phyloP scores from a whole-genome alignment of 2,329 filamentous ascomycete species.

The Chrysoporthe deuterocubensis region DNA sequence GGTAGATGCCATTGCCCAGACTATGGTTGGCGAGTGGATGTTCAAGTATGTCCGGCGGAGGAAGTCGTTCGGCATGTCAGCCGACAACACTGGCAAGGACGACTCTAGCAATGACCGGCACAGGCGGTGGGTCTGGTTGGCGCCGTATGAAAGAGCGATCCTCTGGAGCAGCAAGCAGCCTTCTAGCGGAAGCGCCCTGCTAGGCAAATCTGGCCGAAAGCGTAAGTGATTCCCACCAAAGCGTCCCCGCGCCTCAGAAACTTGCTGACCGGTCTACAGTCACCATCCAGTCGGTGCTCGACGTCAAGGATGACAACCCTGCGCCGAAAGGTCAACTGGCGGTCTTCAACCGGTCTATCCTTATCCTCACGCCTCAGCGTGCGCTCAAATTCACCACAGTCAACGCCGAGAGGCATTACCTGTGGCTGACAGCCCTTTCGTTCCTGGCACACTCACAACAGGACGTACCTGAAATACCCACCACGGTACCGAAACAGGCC shows the following conservation, averaged over 20 bases:
- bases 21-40: constrained; percentile 99
- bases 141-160: constrained; percentile 92
- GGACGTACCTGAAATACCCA: constrained; percentile 71
- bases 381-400: constrained; percentile 93
- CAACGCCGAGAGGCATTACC: constrained; percentile 82
- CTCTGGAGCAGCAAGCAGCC: constrained; percentile 99
- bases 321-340: constrained; percentile 69
- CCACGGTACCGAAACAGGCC: constrained; percentile 55
- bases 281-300: constrained; percentile 91
- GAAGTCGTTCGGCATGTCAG: constrained; percentile 84
- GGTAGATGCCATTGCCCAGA: constrained; percentile 95
- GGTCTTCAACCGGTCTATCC: constrained; percentile 88
- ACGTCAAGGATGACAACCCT: constrained; percentile 93
- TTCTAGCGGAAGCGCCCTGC: constrained; percentile 79
- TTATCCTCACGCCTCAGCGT: constrained; percentile 90
- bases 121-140: constrained; percentile 98
- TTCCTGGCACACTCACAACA: constrained; percentile 92
- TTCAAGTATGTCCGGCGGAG: constrained; percentile 86
- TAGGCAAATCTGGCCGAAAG: constrained; percentile 92
- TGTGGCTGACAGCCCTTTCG: constrained; percentile 93
- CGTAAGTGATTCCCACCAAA: constrained; percentile 61
- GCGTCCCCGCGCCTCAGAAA: not conserved
- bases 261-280: constrained; percentile 60
- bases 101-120: constrained; percentile 79
- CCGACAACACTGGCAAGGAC: constrained; percentile 68